phyloP scores from a whole-genome alignment of 352 stramenopile genomes.

The Phytophthora fragariae region DNA sequence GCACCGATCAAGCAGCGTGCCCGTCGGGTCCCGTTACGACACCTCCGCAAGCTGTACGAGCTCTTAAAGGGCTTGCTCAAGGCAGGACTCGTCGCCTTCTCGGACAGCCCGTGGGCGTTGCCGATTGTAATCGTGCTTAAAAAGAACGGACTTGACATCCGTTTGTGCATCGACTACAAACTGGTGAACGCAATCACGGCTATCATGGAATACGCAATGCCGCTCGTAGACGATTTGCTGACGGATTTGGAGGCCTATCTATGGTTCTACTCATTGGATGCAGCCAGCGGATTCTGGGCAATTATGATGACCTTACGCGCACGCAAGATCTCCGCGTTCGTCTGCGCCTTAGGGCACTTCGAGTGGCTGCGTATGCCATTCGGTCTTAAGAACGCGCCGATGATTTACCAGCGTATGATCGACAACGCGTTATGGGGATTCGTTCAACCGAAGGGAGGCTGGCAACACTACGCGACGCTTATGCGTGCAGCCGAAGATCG shows the following conservation, averaged over 20 bases:
- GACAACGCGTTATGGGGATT: background rate
- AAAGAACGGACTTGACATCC: background rate
- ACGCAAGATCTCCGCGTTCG: conserved; percentile 2
- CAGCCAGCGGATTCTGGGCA: conserved; percentile 3
- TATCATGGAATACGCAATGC: background rate
- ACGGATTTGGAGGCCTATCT: background rate
- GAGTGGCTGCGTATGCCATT: conserved; percentile 13
- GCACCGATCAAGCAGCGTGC: conserved; percentile 6
- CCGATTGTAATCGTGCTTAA: conserved; percentile 10
- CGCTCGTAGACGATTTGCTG: background rate
- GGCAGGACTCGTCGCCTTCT: background rate
- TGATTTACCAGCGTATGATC: conserved; percentile 10
- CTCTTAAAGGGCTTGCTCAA: conserved; percentile 8
- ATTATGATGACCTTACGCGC: background rate
- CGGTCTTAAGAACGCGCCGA: conserved; percentile 6
- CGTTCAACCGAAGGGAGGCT: conserved; percentile 1
- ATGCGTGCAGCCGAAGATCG: background rate
- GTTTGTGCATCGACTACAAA: background rate
- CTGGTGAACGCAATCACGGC: background rate
- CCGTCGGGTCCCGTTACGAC: background rate
- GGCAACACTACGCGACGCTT: background rate
- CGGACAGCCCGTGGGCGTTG: conserved; percentile 8
- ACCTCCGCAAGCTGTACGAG: conserved; percentile 10
- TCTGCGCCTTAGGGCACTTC: conserved; percentile 10
- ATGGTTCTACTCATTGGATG: conserved; percentile 1